Percentiles rank a stretch among this genome's conserved stretches.
Conservation (phyloP, 352 stramenopile species). For the Globisporangium megalacanthum region DNA sequence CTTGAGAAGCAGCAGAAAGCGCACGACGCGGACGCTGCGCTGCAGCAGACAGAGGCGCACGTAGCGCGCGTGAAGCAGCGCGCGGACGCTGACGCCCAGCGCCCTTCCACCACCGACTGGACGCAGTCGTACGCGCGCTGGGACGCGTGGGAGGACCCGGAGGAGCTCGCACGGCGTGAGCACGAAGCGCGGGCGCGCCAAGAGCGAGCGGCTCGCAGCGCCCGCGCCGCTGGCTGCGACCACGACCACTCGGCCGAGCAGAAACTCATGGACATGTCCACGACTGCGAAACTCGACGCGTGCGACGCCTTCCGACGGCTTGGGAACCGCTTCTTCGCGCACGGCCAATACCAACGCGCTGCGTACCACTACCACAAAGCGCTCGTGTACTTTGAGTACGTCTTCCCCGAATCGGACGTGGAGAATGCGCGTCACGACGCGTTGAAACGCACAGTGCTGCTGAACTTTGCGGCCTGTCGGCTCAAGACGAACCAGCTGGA, state of each 20-base stretch:
- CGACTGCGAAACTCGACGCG: constrained; percentile 40
- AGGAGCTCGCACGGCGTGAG: constrained; percentile 67
- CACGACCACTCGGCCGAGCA: constrained; percentile 86
- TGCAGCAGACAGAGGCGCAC: constrained; percentile 33
- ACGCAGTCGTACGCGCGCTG: constrained; percentile 74
- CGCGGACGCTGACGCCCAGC: constrained; percentile 7
- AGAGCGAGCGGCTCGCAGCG: constrained; percentile 41
- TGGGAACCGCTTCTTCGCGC: constrained; percentile 69
- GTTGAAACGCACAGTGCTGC: constrained; percentile 52
- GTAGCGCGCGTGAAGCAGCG: constrained; percentile 31
- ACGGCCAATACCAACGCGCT: constrained; percentile 77
- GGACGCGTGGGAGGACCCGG: constrained; percentile 73
- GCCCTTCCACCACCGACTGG: constrained; percentile 47
- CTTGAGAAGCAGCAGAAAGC: constrained; percentile 53
- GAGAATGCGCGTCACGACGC: constrained; percentile 44
- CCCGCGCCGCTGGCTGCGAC: constrained; percentile 45
- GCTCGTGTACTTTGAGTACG: constrained; percentile 85
- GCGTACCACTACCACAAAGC: constrained; percentile 80
- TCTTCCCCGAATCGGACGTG: constrained; percentile 63
- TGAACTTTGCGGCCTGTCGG: constrained; percentile 73
- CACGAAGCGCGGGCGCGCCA: constrained; percentile 57
- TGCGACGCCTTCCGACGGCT: constrained; percentile 68
- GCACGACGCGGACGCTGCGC: constrained; percentile 23
- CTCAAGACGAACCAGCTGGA: constrained; percentile 73
- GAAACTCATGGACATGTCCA: constrained; percentile 85